Evolutionary conservation across 345 rosid genomes (phyloP).

Genomic region (Capsella bursapastoris): DNA sequence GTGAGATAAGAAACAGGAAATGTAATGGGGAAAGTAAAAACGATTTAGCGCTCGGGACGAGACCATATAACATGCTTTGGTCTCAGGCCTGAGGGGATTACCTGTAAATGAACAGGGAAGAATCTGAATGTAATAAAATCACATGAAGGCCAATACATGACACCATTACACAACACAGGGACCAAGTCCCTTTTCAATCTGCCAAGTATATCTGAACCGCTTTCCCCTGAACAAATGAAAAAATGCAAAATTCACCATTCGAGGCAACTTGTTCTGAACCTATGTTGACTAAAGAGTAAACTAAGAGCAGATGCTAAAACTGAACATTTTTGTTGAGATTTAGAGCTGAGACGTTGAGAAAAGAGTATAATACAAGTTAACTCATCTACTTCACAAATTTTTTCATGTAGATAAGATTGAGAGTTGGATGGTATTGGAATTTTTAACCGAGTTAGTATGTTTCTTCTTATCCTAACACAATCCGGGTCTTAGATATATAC

Average conservation of each 20-base stretch:
- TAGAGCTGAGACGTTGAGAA: too few species aligned
- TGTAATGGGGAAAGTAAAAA: neutral
- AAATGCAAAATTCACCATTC: neutral
- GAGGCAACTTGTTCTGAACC: too few species aligned
- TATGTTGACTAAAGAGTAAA: too few species aligned
- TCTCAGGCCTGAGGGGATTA: neutral
- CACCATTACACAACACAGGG: conserved; percentile 68
- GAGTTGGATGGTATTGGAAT: too few species aligned
- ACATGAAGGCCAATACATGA: conserved; percentile 89
- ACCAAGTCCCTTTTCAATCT: conserved; percentile 77
- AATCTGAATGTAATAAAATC: conserved; percentile 87
- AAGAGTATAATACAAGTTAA: too few species aligned
- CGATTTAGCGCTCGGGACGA: too few species aligned
- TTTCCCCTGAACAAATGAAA: conserved; percentile 66
- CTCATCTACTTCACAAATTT: too few species aligned
- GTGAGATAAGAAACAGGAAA: neutral
- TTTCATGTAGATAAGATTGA: too few species aligned
- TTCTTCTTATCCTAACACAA: neutral
- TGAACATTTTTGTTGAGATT: too few species aligned
- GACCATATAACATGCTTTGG: too few species aligned
- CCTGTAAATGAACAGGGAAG: conserved; percentile 90
- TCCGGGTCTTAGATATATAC: neutral
- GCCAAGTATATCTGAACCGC: conserved; percentile 56
- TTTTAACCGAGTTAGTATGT: neutral
- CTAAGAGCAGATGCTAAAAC: too few species aligned